A percentile compares a stretch with the other conserved stretches of the same genome.
Conservation (phyloP, 768 basidiomycete genomes). For the Mycena indigotica region DNA sequence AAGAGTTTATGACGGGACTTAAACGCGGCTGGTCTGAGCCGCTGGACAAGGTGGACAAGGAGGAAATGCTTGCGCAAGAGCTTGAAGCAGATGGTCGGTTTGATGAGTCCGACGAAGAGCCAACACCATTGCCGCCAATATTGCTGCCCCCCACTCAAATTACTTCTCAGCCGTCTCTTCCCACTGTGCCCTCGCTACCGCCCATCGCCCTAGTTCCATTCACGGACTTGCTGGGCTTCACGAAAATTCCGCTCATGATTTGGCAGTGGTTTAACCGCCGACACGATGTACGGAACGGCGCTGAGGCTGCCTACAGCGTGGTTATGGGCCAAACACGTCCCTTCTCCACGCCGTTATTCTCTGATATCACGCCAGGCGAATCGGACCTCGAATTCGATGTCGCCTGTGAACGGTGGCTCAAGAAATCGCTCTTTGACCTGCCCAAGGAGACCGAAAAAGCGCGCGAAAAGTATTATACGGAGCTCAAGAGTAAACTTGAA, state of each 20-base stretch:
- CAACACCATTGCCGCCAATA: slow-evolving; percentile 5
- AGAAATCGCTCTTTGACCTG: slow-evolving; percentile 55
- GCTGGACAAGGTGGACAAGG: slow-evolving; percentile 66
- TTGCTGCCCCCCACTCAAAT: background rate
- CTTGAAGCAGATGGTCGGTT: slow-evolving; percentile 77
- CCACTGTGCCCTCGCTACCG: slow-evolving; percentile 56
- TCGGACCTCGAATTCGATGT: slow-evolving; percentile 75
- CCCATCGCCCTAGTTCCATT: slow-evolving; percentile 79
- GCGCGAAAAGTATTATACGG: slow-evolving; percentile 75
- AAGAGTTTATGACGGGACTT: slow-evolving; percentile 92
- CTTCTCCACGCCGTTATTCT: slow-evolving; percentile 42
- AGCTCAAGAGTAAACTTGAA: slow-evolving; percentile 64
- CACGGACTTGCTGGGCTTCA: slow-evolving; percentile 76
- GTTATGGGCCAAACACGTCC: slow-evolving; percentile 65
- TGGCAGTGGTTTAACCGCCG: slow-evolving; percentile 93
- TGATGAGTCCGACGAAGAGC: slow-evolving; percentile 54
- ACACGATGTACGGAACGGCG: slow-evolving; percentile 74
- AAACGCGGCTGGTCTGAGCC: slow-evolving; percentile 82
- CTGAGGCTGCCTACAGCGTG: slow-evolving; percentile 78
- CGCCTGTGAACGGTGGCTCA: slow-evolving; percentile 68
- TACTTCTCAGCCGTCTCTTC: slow-evolving; percentile 2
- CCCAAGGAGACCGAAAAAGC: slow-evolving; percentile 65
- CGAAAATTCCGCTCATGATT: slow-evolving; percentile 86
- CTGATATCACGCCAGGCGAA: slow-evolving; percentile 27
- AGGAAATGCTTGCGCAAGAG: slow-evolving; percentile 67